Base-by-base conservation (phyloP, 2,329 filamentous ascomycete species). In the Aspergillus sp. region DNA sequence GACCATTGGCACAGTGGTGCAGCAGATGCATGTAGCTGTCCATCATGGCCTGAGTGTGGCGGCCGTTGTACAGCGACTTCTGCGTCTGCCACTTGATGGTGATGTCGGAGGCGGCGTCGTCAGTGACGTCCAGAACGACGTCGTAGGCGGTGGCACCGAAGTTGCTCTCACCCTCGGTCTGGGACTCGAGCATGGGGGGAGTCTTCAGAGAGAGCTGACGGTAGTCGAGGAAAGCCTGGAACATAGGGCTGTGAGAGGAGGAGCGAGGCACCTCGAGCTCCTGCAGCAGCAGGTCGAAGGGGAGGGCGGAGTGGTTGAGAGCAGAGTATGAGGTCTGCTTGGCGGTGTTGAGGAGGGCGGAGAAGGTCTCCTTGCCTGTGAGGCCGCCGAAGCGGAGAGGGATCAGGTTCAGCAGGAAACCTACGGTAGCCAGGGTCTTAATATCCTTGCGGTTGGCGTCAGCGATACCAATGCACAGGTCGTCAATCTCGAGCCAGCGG, bases 181-280 rank as follows among this genome's bases (percentile, higher is more conserved):
- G 68, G 69, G 39, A 74, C 70, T 5, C 71, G 62, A 9, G 28
- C n/a, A 3, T 59, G 0, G 69, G 70, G 30, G 74, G 74, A 1
- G 32, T 36, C 32, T 36, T 36, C 32, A 36, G 32, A 13, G 12
- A 13, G 32, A 36, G 32, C 32, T 36, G 32, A 5, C 79, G 73
- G 64, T 84, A 84, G 67, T 85, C 77, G 41, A 84, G 64, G 19
- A 80, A 77, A 0, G 70, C 75, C 65, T 86, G 84, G 71, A 85
- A 85, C 0, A 86, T 36, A 0, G 84, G 83, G 30, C 63, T 78
- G 55, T 79, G 64, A 0, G 70, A 61, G 0, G 75, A 59, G 0
- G 80, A 79, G 1, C 82, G 70, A 0, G 74, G 64, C 0, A 81
- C 71, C 3, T 74, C 68, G 1, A 85, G 69, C 25, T 81, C 70